Conservation (phyloP, 345 rosid genomes). For the Excoecaria cochinchinensis region DNA sequence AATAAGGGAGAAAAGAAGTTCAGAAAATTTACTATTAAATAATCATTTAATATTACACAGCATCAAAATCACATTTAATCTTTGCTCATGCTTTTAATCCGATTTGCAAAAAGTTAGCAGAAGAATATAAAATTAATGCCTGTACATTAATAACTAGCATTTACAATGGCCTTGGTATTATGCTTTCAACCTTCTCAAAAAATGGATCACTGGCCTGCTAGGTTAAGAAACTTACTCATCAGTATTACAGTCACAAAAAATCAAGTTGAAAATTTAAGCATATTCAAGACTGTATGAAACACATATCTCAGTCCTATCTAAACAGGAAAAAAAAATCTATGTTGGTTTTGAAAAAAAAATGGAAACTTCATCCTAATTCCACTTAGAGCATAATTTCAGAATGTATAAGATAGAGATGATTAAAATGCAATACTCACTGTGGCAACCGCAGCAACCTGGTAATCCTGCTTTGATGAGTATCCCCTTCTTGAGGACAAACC, state of each 20-base stretch:
- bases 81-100: background rate
- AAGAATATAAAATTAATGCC: background rate
- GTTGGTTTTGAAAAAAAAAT: no score
- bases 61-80: background rate
- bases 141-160: background rate
- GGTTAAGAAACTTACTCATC: background rate
- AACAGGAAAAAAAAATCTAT: no score
- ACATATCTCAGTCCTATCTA: no score
- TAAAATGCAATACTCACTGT: conserved; percentile 58
- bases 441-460: conserved; percentile 84
- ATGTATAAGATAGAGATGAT: background rate
- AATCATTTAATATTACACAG: background rate
- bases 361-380: background rate
- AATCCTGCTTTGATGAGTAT: conserved; percentile 80
- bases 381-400: background rate
- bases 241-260: background rate
- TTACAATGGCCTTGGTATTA: background rate
- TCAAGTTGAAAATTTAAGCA: background rate
- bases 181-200: background rate
- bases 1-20: background rate
- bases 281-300: no score
- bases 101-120: background rate
- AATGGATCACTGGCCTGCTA: background rate
- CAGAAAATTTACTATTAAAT: background rate
- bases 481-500: conserved; percentile 82